phyloP scores from a whole-genome alignment of 2,329 filamentous ascomycete species.

The Xylaria sp. region DNA sequence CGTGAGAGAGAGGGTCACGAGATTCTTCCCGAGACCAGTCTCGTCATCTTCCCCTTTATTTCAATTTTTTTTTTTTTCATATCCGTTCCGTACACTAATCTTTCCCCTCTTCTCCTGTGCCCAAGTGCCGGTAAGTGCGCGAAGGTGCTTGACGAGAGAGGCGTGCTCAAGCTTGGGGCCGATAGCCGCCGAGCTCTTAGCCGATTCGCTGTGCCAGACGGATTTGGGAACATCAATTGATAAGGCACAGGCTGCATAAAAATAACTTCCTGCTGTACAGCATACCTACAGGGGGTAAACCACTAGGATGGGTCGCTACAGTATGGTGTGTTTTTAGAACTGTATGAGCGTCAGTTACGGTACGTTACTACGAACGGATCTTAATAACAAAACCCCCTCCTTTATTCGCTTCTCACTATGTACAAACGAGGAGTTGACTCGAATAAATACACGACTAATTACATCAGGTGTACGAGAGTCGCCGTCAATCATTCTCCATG shows the following conservation, averaged over 20 bases:
- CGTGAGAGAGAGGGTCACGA: constrained; percentile 18
- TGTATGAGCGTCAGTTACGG: background rate
- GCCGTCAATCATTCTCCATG: background rate
- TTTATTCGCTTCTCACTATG: background rate
- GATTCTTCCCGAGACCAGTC: constrained; percentile 8
- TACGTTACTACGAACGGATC: background rate
- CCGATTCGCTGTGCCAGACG: constrained; percentile 18
- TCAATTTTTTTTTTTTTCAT: background rate
- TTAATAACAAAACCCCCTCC: background rate
- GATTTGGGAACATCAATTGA: constrained; percentile 11
- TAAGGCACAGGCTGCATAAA: constrained; percentile 29
- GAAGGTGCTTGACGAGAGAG: constrained; percentile 14
- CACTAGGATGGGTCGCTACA: constrained; percentile 6
- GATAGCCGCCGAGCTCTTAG: constrained; percentile 20
- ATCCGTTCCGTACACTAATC: background rate
- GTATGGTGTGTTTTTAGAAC: background rate
- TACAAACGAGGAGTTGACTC: background rate
- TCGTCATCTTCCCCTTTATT: constrained; percentile 6
- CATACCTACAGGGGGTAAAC: constrained; percentile 11
- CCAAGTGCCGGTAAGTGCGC: constrained; percentile 1
- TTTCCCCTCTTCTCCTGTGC: constrained; percentile 12
- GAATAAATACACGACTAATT: background rate
- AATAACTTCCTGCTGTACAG: constrained; percentile 21
- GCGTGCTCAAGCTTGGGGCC: constrained; percentile 16
- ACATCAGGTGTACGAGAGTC: background rate